Base-by-base conservation (phyloP, 352 stramenopile species). In the Pseudoperonospora humuli region DNA sequence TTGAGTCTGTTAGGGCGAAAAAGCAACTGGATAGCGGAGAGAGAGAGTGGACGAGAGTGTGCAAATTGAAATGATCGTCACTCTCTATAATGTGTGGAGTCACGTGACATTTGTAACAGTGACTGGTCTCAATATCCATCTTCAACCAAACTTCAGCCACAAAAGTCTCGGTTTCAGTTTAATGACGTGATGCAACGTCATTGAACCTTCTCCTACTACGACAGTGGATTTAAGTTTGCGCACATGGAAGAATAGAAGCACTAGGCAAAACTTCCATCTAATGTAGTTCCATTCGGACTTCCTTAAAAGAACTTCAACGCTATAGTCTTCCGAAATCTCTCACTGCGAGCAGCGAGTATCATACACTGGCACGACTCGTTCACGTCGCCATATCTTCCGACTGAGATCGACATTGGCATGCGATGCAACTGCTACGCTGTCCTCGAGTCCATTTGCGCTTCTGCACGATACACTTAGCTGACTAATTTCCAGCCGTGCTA, bases 401-500 rank as follows among this genome's bases (percentile, higher is more conserved):
- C 44, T 39, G 11, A 23, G 24, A 29, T 50, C 35, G n/a, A 35
- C 31, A 41, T 20, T 23, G 17, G 11, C 31, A 24, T 20, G 37
- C 39, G 19, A 21, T 37, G 20, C 54, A 63, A 35, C 51, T 48
- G 32, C 27, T 29, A 33, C 43, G 41, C 37, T 63, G 34, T 46
- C 45, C 14, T 57, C 38, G 21, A 46, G 47, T 54, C 40, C 29
- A 46, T 35, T 44, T 41, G 46, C 20, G 28, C 40, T 54, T 50
- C 31, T 48, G 53, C 44, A 39, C 36, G 46, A 46, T 67, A 67
- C 57, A 63, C 39, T 64, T 48, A 40, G 24, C 39, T 32, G 40
- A 54, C 34, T 71, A 76, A 53, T 70, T 78, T 41, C 70, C 67
- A 36, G 67, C 55, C 8, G 62, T 79, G 53, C 65, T 81, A 57